Evolutionary conservation across 257 asterid genomes (phyloP), one percentile per base, ranked within the genome.

Genomic region (Petrea volubilis): DNA sequence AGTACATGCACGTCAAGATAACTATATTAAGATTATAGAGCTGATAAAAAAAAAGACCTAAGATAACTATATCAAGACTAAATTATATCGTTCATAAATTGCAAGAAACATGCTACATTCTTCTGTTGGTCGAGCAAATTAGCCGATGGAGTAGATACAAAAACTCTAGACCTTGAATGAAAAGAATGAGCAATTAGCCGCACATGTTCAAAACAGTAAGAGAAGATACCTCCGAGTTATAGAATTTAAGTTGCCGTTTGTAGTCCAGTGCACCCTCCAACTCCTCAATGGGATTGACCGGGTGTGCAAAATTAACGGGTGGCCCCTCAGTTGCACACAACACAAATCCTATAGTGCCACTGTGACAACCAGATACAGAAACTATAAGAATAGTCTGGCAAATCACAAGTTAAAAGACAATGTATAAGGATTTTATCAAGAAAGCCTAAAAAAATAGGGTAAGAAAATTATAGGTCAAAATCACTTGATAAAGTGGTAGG

Each of bases 261-360:
- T 85, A 78, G 63, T 74, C 82, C 31, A 85, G 85, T 11, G 95
- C 97, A 55, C 88, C 97, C 11, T 85, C 92, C 61, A 92, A 49
- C 78, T 87, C 80, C 86, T 95, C 98, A 68, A 95, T 95, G 51
- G 99, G 99, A 81, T 95, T 95, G 72, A 88, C 43, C 55, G 99
- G 98, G 73, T 90, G 90, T 78, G 71, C 58, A 64, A 95, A 95
- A 82, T 95, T 98, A 63, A 92, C 96, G 28, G 83, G 79, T 21
- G 89, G 92, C 59, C 98, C 99, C 77, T 85, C 90, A 1, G 96
- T 95, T 4, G 99, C 80, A 86, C 98, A 92, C 53, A 92, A 38
- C 60, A 95, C 56, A 63, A 90, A 92, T 70, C 99, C 99, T 73
- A 95, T 92, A 40, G 77, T 86, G 11, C 99, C 99, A 76, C 99